Conservation (phyloP, 2,329 filamentous ascomycete species). For the Arthrobotrys megalospora region DNA sequence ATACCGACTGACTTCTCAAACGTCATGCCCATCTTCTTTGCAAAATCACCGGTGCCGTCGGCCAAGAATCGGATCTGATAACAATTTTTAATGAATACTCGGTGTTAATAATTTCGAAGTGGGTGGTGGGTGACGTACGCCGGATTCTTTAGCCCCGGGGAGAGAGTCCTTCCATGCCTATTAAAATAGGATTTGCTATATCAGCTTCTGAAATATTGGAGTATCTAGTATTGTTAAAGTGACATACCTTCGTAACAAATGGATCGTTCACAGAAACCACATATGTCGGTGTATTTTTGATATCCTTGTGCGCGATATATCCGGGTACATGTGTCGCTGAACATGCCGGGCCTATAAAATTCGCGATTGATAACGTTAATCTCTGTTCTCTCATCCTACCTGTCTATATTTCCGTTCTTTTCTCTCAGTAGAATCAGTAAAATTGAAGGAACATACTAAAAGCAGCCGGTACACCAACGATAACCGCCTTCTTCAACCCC, state of each 20-base stretch:
- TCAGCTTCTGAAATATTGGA: slow-evolving; percentile 18
- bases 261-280: slow-evolving; percentile 64
- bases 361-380: not conserved
- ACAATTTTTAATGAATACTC: slow-evolving; percentile 16
- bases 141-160: slow-evolving; percentile 48
- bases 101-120: slow-evolving; percentile 15
- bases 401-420: not conserved
- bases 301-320: slow-evolving; percentile 61
- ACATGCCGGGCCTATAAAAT: slow-evolving; percentile 61
- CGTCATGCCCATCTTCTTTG: slow-evolving; percentile 62
- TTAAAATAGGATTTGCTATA: slow-evolving; percentile 13
- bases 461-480: slow-evolving; percentile 64
- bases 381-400: not conserved
- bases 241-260: slow-evolving; percentile 63
- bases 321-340: slow-evolving; percentile 63
- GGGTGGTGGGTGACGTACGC: slow-evolving; percentile 40
- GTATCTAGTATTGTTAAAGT: not conserved
- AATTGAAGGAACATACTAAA: slow-evolving; percentile 61
- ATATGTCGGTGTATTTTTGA: slow-evolving; percentile 59
- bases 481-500: slow-evolving; percentile 63
- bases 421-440: slow-evolving; percentile 2
- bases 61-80: slow-evolving; percentile 63
- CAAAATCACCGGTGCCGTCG: slow-evolving; percentile 62
- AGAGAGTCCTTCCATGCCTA: slow-evolving; percentile 62
- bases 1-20: slow-evolving; percentile 63